These are phyloP conservation scores for Blastomyces silverae DNA, from an alignment of 2,329 filamentous ascomycete genomes.

Conservation along the genomic window DNA sequence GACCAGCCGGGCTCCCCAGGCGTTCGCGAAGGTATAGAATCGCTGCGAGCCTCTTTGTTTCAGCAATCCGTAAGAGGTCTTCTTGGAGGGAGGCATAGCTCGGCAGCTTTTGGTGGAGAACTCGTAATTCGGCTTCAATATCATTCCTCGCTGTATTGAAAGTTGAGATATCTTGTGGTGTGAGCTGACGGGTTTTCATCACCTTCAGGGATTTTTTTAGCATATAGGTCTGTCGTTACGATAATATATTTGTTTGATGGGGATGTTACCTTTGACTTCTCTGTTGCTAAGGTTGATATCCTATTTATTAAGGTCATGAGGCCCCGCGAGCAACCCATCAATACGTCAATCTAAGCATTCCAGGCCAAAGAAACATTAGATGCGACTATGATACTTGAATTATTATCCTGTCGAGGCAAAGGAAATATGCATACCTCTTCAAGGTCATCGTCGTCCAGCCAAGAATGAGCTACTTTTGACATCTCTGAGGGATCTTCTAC, in stretches of 20 bases:
- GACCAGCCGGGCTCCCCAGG: constrained; percentile 19
- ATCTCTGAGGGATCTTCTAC: constrained; percentile 15
- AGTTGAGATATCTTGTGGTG: constrained; percentile 11
- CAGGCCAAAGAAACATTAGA: background rate
- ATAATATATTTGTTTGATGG: background rate
- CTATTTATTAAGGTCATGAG: constrained; percentile 27
- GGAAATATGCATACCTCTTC: constrained; percentile 22
- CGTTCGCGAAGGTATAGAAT: constrained; percentile 28
- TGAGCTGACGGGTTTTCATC: constrained; percentile 15
- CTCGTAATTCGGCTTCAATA: constrained; percentile 16
- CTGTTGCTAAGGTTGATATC: constrained; percentile 21
- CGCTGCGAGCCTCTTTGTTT: constrained; percentile 28
- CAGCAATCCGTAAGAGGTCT: constrained; percentile 26
- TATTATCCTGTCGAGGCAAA: background rate
- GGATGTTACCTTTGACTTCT: constrained; percentile 16
- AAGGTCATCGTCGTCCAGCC: constrained; percentile 25
- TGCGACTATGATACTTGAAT: background rate
- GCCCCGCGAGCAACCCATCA: constrained; percentile 31
- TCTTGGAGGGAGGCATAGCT: constrained; percentile 19
- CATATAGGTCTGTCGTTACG: background rate
- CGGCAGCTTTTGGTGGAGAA: constrained; percentile 22
- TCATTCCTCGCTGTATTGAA: constrained; percentile 13
- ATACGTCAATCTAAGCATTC: constrained; percentile 26
- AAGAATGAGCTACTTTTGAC: constrained; percentile 12
- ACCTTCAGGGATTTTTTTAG: constrained; percentile 12